Evolutionary conservation across 2,329 filamentous ascomycete species (phyloP).

Genomic region (Eutypella sp.): DNA sequence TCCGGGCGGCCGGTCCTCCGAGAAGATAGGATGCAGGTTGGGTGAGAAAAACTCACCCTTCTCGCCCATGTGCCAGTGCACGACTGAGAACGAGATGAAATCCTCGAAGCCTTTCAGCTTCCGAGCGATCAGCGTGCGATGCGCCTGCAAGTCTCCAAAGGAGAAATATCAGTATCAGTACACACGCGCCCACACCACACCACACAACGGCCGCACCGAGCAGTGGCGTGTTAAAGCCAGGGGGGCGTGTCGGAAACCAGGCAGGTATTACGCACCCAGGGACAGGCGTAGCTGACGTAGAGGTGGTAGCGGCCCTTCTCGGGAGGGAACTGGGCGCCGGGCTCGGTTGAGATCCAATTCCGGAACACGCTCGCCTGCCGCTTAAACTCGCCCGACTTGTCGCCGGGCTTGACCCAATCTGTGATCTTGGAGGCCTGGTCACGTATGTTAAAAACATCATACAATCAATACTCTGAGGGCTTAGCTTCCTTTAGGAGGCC

Average conservation of each 20-base stretch:
- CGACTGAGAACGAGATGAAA: slow-evolving; percentile 71
- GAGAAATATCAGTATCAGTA: not conserved
- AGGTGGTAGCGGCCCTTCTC: slow-evolving; percentile 92
- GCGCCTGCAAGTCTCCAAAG: slow-evolving; percentile 45
- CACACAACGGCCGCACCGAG: not conserved
- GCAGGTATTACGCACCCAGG: slow-evolving; percentile 55
- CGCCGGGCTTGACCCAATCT: slow-evolving; percentile 73
- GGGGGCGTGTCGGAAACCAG: not conserved
- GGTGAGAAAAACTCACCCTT: slow-evolving; percentile 34
- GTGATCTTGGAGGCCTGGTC: slow-evolving; percentile 54
- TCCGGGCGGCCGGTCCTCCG: too few relatives aligned
- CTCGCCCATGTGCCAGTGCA: slow-evolving; percentile 82
- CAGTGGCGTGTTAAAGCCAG: not conserved
- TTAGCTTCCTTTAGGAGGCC: too few relatives aligned
- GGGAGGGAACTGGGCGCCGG: slow-evolving; percentile 70
- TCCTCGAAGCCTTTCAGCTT: slow-evolving; percentile 90
- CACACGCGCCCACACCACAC: not conserved
- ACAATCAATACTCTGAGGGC: too few relatives aligned
- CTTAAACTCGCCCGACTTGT: slow-evolving; percentile 89
- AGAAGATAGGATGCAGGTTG: not conserved
- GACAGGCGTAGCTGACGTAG: slow-evolving; percentile 90
- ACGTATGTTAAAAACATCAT: too few relatives aligned
- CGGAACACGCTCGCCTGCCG: slow-evolving; percentile 80
- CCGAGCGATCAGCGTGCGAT: slow-evolving; percentile 79
- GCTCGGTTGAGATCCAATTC: slow-evolving; percentile 67